Percentiles rank a stretch among this genome's conserved stretches.
These are phyloP conservation scores for Vitis hybrid DNA, from an alignment of 177 flowering plant species.

Conservation along the genomic window DNA sequence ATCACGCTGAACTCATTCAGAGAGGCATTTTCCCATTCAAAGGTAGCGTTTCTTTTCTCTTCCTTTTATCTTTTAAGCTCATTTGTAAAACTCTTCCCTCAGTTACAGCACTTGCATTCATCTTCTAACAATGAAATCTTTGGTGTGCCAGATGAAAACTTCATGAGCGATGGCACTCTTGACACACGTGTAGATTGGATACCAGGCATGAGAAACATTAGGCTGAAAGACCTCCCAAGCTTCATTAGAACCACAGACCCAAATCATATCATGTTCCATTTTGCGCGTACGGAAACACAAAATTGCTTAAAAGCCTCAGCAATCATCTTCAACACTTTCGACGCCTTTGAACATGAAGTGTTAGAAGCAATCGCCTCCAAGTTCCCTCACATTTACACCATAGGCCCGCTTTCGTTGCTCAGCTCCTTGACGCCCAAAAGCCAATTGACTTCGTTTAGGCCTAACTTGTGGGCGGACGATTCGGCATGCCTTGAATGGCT, in stretches of 20 bases:
- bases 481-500: conserved; percentile 27
- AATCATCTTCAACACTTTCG: conserved; percentile 29
- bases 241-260: conserved; percentile 17
- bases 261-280: conserved; percentile 21
- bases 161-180: conserved; percentile 17
- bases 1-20: conserved; percentile 22
- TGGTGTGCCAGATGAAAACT: background rate
- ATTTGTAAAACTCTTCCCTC: background rate
- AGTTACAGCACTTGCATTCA: no score
- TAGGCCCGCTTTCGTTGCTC: conserved; percentile 21
- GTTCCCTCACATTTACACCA: conserved; percentile 12
- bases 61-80: background rate
- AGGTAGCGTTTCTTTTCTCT: conserved; percentile 15
- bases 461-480: conserved; percentile 31
- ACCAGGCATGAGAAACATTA: conserved; percentile 27
- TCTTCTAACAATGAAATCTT: no score
- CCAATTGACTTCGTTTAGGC: background rate
- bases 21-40: conserved; percentile 38
- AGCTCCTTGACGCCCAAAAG: background rate
- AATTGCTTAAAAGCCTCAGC: conserved; percentile 16
- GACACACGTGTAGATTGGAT: conserved; percentile 29
- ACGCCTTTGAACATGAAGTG: conserved; percentile 20
- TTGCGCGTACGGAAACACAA: conserved; percentile 2
- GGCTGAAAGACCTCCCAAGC: conserved; percentile 32
- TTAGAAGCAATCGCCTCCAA: conserved; percentile 16